These are phyloP conservation scores for Pythium brassicae DNA, from an alignment of 352 stramenopile genomes.

Conservation along the genomic window DNA sequence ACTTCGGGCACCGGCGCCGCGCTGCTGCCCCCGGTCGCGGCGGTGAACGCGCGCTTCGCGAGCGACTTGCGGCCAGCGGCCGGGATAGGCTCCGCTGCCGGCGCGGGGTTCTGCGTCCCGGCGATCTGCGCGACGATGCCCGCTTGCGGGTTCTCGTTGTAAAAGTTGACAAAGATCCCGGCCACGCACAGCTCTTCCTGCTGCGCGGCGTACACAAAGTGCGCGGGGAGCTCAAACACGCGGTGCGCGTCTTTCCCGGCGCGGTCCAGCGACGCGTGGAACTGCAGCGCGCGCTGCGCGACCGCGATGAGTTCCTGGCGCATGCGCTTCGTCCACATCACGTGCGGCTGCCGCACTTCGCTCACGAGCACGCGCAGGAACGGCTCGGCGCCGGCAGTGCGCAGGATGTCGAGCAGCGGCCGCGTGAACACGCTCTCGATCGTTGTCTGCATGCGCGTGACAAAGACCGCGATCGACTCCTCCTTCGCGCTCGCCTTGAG, in stretches of 20 bases:
- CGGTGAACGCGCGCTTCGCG: constrained; percentile 17
- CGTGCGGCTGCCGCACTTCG: constrained; percentile 74
- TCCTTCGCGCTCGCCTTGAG: constrained; percentile 64
- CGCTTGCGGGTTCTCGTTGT: constrained; percentile 80
- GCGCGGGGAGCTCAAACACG: constrained; percentile 65
- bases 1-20: constrained; percentile 33
- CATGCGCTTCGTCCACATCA: constrained; percentile 87
- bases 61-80: constrained; percentile 8
- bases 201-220: constrained; percentile 81
- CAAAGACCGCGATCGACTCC: constrained; percentile 68
- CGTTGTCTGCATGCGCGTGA: constrained; percentile 78
- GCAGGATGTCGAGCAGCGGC: constrained; percentile 71
- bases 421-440: constrained; percentile 82
- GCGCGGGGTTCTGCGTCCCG: constrained; percentile 45
- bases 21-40: constrained; percentile 9
- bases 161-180: constrained; percentile 88
- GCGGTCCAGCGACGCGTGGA: constrained; percentile 55
- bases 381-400: constrained; percentile 47
- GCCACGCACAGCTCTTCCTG: constrained; percentile 82
- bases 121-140: constrained; percentile 74
- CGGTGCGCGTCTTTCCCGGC: constrained; percentile 55
- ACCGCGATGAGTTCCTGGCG: constrained; percentile 68
- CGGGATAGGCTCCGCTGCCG: constrained; percentile 4
- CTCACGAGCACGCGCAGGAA: constrained; percentile 69
- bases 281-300: constrained; percentile 63